Evolutionary conservation across 306 rosid species (phyloP).

Genomic region (Fragaria vesca): DNA sequence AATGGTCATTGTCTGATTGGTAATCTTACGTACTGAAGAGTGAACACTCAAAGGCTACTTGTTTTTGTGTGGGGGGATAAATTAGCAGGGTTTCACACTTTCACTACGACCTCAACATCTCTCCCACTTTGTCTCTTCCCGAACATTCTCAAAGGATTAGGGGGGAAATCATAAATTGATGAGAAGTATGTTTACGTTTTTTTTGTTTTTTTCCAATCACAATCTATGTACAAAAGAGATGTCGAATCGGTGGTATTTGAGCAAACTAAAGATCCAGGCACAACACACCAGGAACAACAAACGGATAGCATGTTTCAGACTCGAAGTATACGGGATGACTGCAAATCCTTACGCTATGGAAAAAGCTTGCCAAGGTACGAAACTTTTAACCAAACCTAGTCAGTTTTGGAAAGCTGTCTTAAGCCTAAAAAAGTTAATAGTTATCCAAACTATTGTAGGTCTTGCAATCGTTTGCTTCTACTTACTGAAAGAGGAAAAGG

Average conservation of each 20-base stretch:
- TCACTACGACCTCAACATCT: neutral
- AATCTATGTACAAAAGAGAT: neutral
- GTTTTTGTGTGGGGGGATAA: neutral
- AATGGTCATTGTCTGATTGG: neutral
- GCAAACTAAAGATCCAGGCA: conserved; percentile 1
- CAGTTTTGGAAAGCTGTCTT: too few relatives aligned
- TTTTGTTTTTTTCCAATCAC: too few relatives aligned
- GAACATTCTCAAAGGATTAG: too few relatives aligned
- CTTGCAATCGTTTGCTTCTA: neutral
- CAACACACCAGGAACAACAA: neutral
- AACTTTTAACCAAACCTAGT: too few relatives aligned
- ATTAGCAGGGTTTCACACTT: neutral
- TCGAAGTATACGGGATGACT: neutral
- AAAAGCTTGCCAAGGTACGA: neutral
- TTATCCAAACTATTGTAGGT: neutral
- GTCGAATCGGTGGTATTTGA: neutral
- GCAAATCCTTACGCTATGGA: neutral
- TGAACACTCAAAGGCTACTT: neutral
- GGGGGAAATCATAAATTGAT: too few relatives aligned
- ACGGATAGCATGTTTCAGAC: neutral
- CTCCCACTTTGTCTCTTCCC: neutral
- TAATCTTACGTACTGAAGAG: neutral
- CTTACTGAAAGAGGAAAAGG: neutral
- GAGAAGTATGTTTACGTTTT: too few relatives aligned
- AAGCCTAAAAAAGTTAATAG: neutral